These are phyloP conservation scores for Lanmaoa pseudosensibilis DNA, from an alignment of 768 basidiomycete genomes.

Conservation along the genomic window DNA sequence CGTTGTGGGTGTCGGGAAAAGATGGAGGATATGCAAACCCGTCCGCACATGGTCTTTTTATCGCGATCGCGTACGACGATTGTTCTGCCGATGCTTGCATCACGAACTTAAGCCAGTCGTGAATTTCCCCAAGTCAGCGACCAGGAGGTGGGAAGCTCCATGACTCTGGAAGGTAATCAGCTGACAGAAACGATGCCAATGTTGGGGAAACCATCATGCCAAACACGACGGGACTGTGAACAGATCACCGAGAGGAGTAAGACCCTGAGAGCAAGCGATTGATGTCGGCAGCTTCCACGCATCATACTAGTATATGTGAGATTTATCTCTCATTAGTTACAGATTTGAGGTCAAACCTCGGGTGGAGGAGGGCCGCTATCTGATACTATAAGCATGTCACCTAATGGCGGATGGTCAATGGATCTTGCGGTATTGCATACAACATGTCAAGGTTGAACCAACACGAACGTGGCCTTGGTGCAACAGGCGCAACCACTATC, in stretches of 20 bases:
- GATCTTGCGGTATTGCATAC: too few relatives aligned
- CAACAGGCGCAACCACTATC: too few relatives aligned
- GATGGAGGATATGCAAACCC: neutral
- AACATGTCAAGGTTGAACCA: too few relatives aligned
- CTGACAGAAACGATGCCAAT: neutral
- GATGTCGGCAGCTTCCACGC: neutral
- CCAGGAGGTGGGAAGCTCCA: neutral
- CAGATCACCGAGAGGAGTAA: neutral
- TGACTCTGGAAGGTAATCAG: neutral
- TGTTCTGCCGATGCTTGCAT: neutral
- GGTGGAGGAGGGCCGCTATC: neutral
- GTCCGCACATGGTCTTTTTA: slow-evolving; percentile 4
- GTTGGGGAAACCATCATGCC: neutral
- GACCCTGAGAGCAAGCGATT: neutral
- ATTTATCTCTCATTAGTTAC: neutral
- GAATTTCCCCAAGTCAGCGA: neutral
- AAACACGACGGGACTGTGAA: neutral
- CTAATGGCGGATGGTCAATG: too few relatives aligned
- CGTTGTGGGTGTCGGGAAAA: neutral
- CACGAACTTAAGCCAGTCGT: too few relatives aligned
- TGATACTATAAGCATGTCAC: neutral
- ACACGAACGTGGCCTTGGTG: too few relatives aligned
- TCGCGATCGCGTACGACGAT: slow-evolving; percentile 7
- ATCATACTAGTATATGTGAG: neutral
- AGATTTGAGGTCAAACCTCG: too few relatives aligned